Evolutionary conservation across 2,329 filamentous ascomycete species (phyloP), one percentile per base, ranked within the genome.

Genomic region (Remersonia thermophila): DNA sequence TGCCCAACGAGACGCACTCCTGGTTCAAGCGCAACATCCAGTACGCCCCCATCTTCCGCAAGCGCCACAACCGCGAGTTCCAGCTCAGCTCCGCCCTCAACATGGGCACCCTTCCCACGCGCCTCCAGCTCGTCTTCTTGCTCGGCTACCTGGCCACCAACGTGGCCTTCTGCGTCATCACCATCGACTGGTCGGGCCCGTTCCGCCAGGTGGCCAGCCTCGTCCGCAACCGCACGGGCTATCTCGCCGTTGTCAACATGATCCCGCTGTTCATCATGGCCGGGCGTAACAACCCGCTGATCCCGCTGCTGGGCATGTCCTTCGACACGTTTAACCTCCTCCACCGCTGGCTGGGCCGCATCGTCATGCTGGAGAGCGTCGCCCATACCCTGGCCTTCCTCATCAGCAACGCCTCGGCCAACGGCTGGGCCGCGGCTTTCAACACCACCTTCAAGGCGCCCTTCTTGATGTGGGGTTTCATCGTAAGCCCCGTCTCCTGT

Each of bases 281-380:
- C 32, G 77, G 78, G 29, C 70, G 82, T 48, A 87, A 86, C 62
- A 87, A 87, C 59, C 80, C 80, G 15, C 65, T 89, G 45, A 84
- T 87, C 52, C 65, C 66, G 42, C 63, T 81, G 46, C 66, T 83
- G 36, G 75, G 76, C 42, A 76, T 87, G 45, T 83, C 79, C 3
- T 89, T 86, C 55, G 82, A 89, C 56, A 84, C 80, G 1, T 86
- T 83, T 66, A 89, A 87, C 61, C 60, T 89, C 42, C 65, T 87
- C 39, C 82, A 89, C 58, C 73, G 83, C 43, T 87, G 82, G 82
- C 71, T 85, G 44, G 82, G 82, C 48, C 75, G 82, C 27, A 83
- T 86, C 41, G 79, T 82, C 17, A 68, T 80, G 13, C 59, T 83
- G 11, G 80, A 89, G 55, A 67, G 76, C 8, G 47, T 86, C 28